Evolutionary conservation across 352 stramenopile species (phyloP), one percentile per base, ranked within the genome.

Genomic region (Globisporangium okanoganense): DNA sequence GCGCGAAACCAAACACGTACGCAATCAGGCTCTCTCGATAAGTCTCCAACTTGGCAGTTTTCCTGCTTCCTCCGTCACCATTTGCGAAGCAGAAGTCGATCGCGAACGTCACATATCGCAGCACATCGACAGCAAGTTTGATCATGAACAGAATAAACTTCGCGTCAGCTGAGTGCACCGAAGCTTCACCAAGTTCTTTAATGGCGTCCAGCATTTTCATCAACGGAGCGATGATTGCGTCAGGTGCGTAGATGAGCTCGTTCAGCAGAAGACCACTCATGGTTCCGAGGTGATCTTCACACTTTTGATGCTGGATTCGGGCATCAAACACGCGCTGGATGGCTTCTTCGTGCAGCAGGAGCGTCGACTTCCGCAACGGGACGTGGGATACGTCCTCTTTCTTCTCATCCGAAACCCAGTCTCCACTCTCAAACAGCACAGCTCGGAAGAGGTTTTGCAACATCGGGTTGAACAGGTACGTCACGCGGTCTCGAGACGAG

Each of bases 211-310:
- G 61, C 78, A 97, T 94, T 40, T 85, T 83, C n/a, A 96, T 43
- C 13, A 96, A 57, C 8, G 88, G 82, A 12, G 66, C 47, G 31
- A 95, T 53, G 40, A 94, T 73, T 25, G 85, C 94, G 63, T 98
- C 90, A 31, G 97, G 96, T 6, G 92, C 96, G 71, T 99, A 97
- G 14, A 96, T 80, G 48, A 99, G 87, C 66, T 99, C 97, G 69
- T 99, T 99, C 52, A 99, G 90, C 13, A 99, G 76, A 24, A 98
- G 92, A 4, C 97, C 97, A 58, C 97, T 94, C 69, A 98, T 96
- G 2, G 97, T 99, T 9, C 96, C 90, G 25, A 99, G 75, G 61
- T 96, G 75, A 25, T 96, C 85, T 69, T 89, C 85, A 49, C 80
- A 91, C 56, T 89, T 87, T 52, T 95, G 83, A 50, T 94, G 83